These are phyloP conservation scores for Candida ponderosae DNA, from an alignment of 805 yeast genomes.

Conservation along the genomic window DNA sequence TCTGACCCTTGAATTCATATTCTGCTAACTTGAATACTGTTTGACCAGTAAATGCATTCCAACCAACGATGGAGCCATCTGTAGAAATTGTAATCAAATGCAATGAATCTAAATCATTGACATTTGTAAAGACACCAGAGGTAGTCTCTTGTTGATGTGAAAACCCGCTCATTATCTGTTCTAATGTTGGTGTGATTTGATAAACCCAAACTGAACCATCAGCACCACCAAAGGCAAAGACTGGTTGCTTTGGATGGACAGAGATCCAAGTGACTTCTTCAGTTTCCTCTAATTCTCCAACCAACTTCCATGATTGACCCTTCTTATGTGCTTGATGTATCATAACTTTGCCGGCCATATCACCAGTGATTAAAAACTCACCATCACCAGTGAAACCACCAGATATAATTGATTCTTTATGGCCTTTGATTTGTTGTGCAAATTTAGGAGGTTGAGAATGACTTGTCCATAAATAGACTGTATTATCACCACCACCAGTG, in stretches of 20 bases:
- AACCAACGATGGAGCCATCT: constrained; percentile 78
- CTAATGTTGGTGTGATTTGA: constrained; percentile 54
- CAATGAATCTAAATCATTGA: constrained; percentile 48
- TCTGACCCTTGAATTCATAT: constrained; percentile 60
- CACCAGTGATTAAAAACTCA: constrained; percentile 75
- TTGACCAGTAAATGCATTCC: constrained; percentile 82
- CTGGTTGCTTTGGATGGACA: constrained; percentile 69
- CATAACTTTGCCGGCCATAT: constrained; percentile 85
- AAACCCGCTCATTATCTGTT: constrained; percentile 70
- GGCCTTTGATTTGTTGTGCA: constrained; percentile 70
- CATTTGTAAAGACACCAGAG: constrained; percentile 65
- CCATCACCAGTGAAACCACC: constrained; percentile 86
- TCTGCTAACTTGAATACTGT: constrained; percentile 60
- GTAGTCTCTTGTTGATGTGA: constrained; percentile 79
- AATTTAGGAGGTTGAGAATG: constrained; percentile 78
- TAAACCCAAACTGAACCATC: constrained; percentile 97
- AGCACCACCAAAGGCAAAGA: constrained; percentile 85
- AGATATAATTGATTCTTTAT: constrained; percentile 79
- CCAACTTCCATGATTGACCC: constrained; percentile 76
- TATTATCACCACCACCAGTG: constrained; percentile 94
- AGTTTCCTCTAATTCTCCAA: constrained; percentile 71
- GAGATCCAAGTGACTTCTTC: constrained; percentile 84
- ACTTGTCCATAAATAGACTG: constrained; percentile 87
- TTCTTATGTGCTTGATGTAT: constrained; percentile 64
- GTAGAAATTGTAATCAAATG: constrained; percentile 71